Base-by-base conservation (phyloP, 2,329 filamentous ascomycete species). In the Talaromyces piceae region DNA sequence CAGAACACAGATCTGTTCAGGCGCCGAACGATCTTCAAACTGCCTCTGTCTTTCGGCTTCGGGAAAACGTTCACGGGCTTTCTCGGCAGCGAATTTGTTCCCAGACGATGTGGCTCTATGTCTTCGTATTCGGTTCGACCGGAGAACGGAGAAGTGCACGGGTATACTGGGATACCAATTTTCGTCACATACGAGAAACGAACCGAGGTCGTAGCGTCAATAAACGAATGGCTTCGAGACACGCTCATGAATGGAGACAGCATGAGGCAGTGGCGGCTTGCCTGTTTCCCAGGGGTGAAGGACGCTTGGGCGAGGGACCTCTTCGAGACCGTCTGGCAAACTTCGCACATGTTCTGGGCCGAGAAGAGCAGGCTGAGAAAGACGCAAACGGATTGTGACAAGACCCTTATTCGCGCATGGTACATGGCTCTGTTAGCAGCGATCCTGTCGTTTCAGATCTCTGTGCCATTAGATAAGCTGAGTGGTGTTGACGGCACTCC, bases 41-140 rank as follows among this genome's bases (percentile, higher is more conserved):
- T 53, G 20, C 51, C 46, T 1, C 28, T 53, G 13, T 7, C 9
- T n/a, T 49, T 53, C 39, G 51, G 51, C 1, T 53, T 53, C 5
- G 51, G 51, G 6, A 16, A n/a, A 8, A 3, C 9, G 5, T 53
- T 53, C 7, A 0, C 31, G 11, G 46, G 51, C 9, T 53, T 53
- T 3, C 7, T 25, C 5, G 51, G 25, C 5, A 1, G 43, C 13
- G 47, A 49, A 27, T 53, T 49, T 41, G 4, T 23, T 11, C 41
- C 51, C 5, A 26, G 0, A 8, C 31, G 8, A 1, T 4, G 2
- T 8, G 51, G 46, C 26, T 28, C 25, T 20, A 26, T 30, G 11
- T 26, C 11, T 13, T 45, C 28, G 33, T 20, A 27, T 33, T 16
- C 20, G 22, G 26, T 53, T 13, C 22, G 37, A 12, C 16, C 16